A percentile compares a stretch with the other conserved stretches of the same genome.
phyloP scores from a whole-genome alignment of 2,329 filamentous ascomycete species.

The Pseudocercospora musae region DNA sequence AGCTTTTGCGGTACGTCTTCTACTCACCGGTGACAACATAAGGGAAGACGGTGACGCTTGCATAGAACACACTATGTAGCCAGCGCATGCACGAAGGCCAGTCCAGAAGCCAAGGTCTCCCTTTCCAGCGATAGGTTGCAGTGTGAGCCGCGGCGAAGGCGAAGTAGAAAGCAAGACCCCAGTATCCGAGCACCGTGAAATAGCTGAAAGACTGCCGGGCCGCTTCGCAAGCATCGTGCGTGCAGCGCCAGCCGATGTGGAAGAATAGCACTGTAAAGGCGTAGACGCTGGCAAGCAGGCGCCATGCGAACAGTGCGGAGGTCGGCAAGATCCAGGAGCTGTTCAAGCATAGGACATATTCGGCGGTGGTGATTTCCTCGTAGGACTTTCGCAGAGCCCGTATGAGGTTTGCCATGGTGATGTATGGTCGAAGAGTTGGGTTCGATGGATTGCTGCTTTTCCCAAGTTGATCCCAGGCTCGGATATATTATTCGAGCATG shows the following conservation, averaged over 20 bases:
- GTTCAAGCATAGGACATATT: constrained; percentile 55
- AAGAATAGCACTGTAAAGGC: constrained; percentile 67
- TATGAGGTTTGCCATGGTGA: not conserved
- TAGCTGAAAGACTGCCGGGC: constrained; percentile 66
- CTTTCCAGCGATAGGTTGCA: constrained; percentile 55
- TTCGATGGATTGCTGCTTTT: too few species aligned
- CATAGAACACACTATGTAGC: constrained; percentile 42
- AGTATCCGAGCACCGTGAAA: constrained; percentile 80
- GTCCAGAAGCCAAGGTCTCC: constrained; percentile 36
- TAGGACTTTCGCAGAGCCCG: constrained; percentile 6
- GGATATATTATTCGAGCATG: too few species aligned
- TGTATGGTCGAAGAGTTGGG: not conserved
- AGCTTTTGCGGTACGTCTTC: not conserved
- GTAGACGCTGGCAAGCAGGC: constrained; percentile 58
- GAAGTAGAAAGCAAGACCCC: constrained; percentile 79
- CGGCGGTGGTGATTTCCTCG: constrained; percentile 11
- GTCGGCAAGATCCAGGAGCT: constrained; percentile 80
- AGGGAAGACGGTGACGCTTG: constrained; percentile 42
- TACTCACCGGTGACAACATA: constrained; percentile 45
- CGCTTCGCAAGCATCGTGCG: constrained; percentile 47
- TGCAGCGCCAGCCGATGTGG: constrained; percentile 63
- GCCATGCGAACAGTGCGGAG: constrained; percentile 56
- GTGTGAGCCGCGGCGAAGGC: constrained; percentile 67
- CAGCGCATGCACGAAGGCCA: constrained; percentile 40
- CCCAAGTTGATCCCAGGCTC: too few species aligned